phyloP scores from a whole-genome alignment of 345 rosid genomes.

The Capsella bursapastoris region DNA sequence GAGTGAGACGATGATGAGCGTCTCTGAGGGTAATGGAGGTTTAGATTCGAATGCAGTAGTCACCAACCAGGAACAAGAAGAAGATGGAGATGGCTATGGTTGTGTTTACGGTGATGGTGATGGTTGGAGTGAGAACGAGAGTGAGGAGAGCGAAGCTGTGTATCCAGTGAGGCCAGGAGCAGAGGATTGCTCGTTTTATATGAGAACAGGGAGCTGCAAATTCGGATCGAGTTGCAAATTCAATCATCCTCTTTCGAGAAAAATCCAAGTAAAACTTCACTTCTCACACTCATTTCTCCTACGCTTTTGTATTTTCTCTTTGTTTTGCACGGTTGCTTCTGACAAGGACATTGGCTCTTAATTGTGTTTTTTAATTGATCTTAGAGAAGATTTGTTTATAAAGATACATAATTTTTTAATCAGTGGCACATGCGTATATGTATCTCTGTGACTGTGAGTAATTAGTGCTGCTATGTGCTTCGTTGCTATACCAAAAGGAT shows the following conservation, averaged over 20 bases:
- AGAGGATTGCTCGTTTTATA: constrained; percentile 81
- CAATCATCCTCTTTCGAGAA: constrained; percentile 73
- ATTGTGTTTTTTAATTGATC: neutral
- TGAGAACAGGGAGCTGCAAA: constrained; percentile 85
- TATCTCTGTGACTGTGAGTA: neutral
- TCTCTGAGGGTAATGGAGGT: constrained; percentile 17
- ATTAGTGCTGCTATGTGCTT: too few species aligned
- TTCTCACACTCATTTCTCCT: neutral
- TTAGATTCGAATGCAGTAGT: constrained; percentile 17
- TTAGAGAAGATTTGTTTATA: constrained; percentile 11
- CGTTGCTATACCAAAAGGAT: constrained; percentile 15
- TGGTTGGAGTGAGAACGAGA: constrained; percentile 31
- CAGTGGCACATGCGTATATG: constrained; percentile 32
- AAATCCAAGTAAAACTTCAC: constrained; percentile 54
- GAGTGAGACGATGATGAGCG: constrained; percentile 7
- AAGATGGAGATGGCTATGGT: neutral
- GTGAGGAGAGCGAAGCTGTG: constrained; percentile 32
- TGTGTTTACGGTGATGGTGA: neutral
- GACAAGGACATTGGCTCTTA: constrained; percentile 1
- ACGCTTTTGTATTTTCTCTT: neutral
- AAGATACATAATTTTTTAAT: neutral
- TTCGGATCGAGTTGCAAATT: constrained; percentile 87
- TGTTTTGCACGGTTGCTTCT: constrained; percentile 18
- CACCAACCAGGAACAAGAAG: constrained; percentile 5
- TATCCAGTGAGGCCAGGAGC: constrained; percentile 82